Evolutionary conservation across 225 moss, liverwort and hornwort species (phyloP).

Genomic region (Straminergon stramineum): DNA sequence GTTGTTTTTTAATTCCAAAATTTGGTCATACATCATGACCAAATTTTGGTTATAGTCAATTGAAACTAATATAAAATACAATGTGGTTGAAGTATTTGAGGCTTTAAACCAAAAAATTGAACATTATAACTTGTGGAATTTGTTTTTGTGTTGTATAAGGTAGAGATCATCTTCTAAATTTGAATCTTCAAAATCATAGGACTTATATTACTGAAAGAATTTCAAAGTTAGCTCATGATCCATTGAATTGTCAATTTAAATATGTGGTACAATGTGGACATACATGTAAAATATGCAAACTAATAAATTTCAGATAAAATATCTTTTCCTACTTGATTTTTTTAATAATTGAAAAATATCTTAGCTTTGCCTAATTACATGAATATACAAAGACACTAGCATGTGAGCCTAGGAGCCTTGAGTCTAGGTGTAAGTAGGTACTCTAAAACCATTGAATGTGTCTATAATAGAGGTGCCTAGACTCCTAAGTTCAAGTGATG

Average conservation of each 20-base stretch:
- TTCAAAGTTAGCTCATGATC: rapidly evolving
- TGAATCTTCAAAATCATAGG: not conserved
- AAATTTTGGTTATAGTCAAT: too few relatives aligned
- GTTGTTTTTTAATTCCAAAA: not conserved
- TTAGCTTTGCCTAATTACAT: not conserved
- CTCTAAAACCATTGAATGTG: too few relatives aligned
- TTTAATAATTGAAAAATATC: not conserved
- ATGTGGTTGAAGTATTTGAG: too few relatives aligned
- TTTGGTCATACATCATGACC: not conserved
- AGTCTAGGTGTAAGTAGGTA: too few relatives aligned
- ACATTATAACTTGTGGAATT: not conserved
- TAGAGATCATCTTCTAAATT: not conserved
- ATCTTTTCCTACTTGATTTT: too few relatives aligned
- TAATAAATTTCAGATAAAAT: not conserved
- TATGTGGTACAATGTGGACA: not conserved
- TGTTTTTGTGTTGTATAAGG: rapidly evolving
- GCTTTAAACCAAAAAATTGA: not conserved
- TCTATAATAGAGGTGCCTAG: too few relatives aligned
- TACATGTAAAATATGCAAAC: not conserved
- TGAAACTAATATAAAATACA: not conserved
- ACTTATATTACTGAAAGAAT: too few relatives aligned
- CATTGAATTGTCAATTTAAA: not conserved
- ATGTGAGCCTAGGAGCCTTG: too few relatives aligned
- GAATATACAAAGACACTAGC: too few relatives aligned
- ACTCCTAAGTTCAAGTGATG: too few relatives aligned